Evolutionary conservation across 2,329 filamentous ascomycete genomes (phyloP).

Genomic region (Penicillium sp.): DNA sequence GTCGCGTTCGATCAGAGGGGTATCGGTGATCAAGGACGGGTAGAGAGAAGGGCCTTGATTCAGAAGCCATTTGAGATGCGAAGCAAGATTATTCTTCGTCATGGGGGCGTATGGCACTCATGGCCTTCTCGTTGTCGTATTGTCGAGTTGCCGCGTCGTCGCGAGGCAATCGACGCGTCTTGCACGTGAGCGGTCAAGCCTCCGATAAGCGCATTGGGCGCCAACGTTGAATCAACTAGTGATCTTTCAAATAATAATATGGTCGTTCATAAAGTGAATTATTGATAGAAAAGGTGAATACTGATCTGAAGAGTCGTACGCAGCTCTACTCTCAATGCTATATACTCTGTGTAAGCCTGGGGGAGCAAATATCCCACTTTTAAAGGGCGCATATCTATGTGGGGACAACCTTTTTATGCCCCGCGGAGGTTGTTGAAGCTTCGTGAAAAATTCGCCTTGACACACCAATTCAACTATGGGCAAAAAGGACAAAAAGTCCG

Average conservation of each 20-base stretch:
- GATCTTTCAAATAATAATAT: background rate
- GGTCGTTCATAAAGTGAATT: background rate
- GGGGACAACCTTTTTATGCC: slow-evolving; percentile 23
- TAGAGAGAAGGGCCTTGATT: slow-evolving; percentile 38
- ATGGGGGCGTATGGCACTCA: slow-evolving; percentile 40
- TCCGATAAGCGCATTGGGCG: slow-evolving; percentile 1
- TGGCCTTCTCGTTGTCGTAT: slow-evolving; percentile 21
- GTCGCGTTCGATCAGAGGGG: slow-evolving; percentile 24
- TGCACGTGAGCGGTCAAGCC: slow-evolving; percentile 26
- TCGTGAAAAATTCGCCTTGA: slow-evolving; percentile 8
- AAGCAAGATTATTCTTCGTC: slow-evolving; percentile 49
- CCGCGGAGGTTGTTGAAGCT: slow-evolving; percentile 15
- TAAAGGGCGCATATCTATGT: slow-evolving; percentile 9
- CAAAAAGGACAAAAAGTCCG: slow-evolving; percentile 56
- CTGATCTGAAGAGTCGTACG: background rate
- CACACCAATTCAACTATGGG: slow-evolving; percentile 40
- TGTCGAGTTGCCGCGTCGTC: slow-evolving; percentile 7
- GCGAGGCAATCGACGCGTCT: slow-evolving; percentile 22
- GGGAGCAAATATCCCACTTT: background rate
- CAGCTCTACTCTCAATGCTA: background rate
- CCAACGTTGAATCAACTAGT: background rate
- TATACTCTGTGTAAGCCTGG: background rate
- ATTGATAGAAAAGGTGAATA: background rate
- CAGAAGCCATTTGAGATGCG: slow-evolving; percentile 49
- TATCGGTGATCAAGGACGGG: slow-evolving; percentile 26